A percentile compares a stretch with the other conserved stretches of the same genome.
Evolutionary conservation across 2,329 filamentous ascomycete species (phyloP).

Genomic region (Cercospora brassicicola): DNA sequence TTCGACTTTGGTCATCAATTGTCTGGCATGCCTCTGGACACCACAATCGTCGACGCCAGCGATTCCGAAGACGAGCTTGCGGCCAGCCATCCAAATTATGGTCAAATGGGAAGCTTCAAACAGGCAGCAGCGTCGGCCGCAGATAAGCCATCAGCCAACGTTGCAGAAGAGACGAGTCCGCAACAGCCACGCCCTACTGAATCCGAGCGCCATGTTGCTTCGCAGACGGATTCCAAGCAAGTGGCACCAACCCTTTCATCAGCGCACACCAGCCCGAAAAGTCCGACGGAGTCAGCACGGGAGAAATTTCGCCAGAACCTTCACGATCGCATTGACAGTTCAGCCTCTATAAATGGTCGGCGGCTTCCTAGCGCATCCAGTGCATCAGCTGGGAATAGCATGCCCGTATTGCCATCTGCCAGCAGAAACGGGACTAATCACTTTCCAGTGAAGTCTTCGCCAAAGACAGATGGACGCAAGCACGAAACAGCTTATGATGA

Average conservation of each 20-base stretch:
- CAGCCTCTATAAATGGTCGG: not conserved
- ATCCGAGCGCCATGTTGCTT: not conserved
- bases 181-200: not conserved
- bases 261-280: not conserved
- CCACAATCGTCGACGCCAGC: conserved; percentile 7
- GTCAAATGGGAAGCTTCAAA: not conserved
- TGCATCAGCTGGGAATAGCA: not conserved
- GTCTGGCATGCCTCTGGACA: not conserved
- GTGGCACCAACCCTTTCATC: not conserved
- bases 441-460: not conserved
- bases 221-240: not conserved
- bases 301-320: not conserved
- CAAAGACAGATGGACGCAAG: not conserved
- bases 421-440: not conserved
- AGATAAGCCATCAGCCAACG: not conserved
- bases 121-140: not conserved
- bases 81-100: not conserved
- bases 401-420: not conserved
- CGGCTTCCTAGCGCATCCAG: not conserved
- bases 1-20: conserved; percentile 21
- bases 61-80: not conserved
- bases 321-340: conserved; percentile 3
- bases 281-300: not conserved
- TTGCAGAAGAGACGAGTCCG: not conserved
- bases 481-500: conserved; percentile 5